Evolutionary conservation across 148 eudicot species (phyloP), one percentile per base, ranked within the genome.

Genomic region (Rhododendron henanense): DNA sequence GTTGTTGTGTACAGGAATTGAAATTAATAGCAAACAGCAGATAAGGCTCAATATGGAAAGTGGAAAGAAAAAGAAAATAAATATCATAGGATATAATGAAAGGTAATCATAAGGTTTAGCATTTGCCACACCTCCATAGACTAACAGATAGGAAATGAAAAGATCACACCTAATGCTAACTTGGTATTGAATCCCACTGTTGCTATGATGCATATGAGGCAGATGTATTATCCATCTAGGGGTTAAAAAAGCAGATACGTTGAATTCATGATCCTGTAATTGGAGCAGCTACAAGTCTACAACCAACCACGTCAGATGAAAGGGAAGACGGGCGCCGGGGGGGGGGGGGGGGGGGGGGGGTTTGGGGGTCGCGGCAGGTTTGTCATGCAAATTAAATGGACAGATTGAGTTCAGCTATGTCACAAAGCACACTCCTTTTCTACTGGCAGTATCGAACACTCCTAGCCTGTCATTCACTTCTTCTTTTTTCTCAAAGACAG

Each of bases 121-220:
- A n/a, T n/a, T n/a, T n/a, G n/a, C n/a, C 35, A 33, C 23, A 51
- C 14, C 41, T 48, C 63, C 61, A 80, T 50, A 45, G 39, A 80
- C 25, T 25, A 28, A 51, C 10, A 10, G n/a, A 50, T 51, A 45
- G 48, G 48, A 45, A 45, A 45, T 25, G 41, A 51, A 80, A 28
- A 6, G 11, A 4, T 31, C 57, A 51, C 31, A 51, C 41, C 6
- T 25, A 78, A 25, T 48, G 59, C 25, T 41, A 28, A 25, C 35
- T n/a, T 31, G 21, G 37, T 25, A 10, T 25, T 8, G 15, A 41
- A 11, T 21, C 11, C 63, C 53, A 50, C 88, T 77, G 85, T 95
- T 89, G 16, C 53, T 50, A 80, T 51, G 65, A 51, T 80, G 41
- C 41, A 28, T 16, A 37, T 14, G 25, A 51, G 28, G 41, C 39